These are phyloP conservation scores for Acacia pycnantha DNA, from an alignment of 331 rosid species.

Conservation along the genomic window DNA sequence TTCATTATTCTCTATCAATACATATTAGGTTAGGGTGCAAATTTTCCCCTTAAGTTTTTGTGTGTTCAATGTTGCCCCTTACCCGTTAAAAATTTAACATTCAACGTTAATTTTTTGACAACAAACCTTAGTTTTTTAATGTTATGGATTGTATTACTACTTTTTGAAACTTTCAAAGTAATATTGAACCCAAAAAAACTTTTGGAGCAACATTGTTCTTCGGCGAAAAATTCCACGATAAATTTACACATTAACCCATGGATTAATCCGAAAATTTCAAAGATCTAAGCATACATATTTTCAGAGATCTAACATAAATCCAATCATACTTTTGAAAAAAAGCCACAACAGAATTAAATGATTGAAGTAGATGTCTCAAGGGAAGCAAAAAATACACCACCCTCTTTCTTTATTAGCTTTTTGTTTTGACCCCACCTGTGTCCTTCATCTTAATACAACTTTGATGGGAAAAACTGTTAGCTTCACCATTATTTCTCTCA, in stretches of 20 bases:
- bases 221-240: fast-evolving
- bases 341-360: background rate
- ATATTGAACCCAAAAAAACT: too few relatives aligned
- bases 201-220: too few relatives aligned
- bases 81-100: too few relatives aligned
- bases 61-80: too few relatives aligned
- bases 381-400: background rate
- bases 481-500: background rate
- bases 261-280: background rate
- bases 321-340: background rate
- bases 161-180: fast-evolving
- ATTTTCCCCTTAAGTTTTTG: too few relatives aligned
- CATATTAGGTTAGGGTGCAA: background rate
- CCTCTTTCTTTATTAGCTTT: conserved; percentile 27
- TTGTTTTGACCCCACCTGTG: conserved; percentile 49
- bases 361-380: background rate
- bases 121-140: too few relatives aligned
- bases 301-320: background rate
- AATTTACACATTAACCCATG: too few relatives aligned
- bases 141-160: too few relatives aligned
- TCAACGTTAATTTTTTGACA: too few relatives aligned
- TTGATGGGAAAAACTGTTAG: background rate
- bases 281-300: background rate
- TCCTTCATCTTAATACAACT: conserved; percentile 29
- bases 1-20: background rate